Conservation (phyloP, 2,329 filamentous ascomycete genomes). For the Hirsutella minnesotensis region DNA sequence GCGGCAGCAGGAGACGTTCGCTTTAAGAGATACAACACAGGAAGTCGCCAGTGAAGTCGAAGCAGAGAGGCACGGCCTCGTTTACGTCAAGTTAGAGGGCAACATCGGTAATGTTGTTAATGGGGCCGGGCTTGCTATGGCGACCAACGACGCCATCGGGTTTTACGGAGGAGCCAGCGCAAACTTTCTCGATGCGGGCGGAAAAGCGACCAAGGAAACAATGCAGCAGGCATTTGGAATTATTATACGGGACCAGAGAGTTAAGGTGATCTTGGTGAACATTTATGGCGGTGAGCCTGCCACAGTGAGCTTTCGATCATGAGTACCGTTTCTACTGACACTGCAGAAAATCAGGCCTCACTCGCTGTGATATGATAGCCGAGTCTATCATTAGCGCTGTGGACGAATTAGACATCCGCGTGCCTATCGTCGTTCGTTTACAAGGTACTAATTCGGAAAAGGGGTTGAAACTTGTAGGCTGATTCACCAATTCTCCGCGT, state of each 20-base stretch:
- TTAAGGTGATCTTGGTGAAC: slow-evolving; percentile 54
- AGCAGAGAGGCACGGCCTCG: slow-evolving; percentile 53
- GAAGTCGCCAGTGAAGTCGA: slow-evolving; percentile 23
- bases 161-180: slow-evolving; percentile 56
- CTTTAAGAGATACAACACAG: slow-evolving; percentile 18
- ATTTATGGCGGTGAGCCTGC: slow-evolving; percentile 32
- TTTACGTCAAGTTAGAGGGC: slow-evolving; percentile 54
- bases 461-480: slow-evolving; percentile 28
- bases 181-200: slow-evolving; percentile 85
- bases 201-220: slow-evolving; percentile 73
- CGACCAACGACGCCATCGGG: slow-evolving; percentile 70
- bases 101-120: slow-evolving; percentile 79
- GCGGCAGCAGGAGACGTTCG: slow-evolving; percentile 28
- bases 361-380: slow-evolving; percentile 38
- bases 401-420: slow-evolving; percentile 20
- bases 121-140: slow-evolving; percentile 83
- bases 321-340: no score
- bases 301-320: background rate
- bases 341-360: slow-evolving; percentile 24
- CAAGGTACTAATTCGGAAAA: slow-evolving; percentile 33
- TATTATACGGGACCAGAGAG: slow-evolving; percentile 57
- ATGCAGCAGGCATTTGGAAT: slow-evolving; percentile 68
- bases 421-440: slow-evolving; percentile 33
- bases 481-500: no score
- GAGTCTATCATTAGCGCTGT: slow-evolving; percentile 33